Evolutionary conservation across 1,284 basidiomycete genomes (phyloP).

Genomic region (Cryptococcus sp.): DNA sequence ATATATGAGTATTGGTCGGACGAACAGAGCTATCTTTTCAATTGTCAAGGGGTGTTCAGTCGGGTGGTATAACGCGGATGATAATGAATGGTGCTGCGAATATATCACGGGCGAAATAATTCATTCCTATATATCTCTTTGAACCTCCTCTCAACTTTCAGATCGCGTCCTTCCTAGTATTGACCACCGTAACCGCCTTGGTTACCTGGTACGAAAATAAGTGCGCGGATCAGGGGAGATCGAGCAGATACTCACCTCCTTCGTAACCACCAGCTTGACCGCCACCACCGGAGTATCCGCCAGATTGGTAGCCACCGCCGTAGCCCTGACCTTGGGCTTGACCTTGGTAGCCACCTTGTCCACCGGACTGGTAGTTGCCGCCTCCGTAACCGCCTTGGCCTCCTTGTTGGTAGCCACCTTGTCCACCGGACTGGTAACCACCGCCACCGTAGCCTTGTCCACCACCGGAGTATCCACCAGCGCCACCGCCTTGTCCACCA

Average conservation of each 20-base stretch:
- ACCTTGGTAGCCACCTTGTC: constrained; percentile 6
- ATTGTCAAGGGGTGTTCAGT: too few relatives aligned
- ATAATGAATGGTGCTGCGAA: too few relatives aligned
- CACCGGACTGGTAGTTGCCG: constrained; percentile 8
- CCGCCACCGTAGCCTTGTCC: constrained; percentile 35
- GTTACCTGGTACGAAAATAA: constrained; percentile 5
- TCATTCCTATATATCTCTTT: too few relatives aligned
- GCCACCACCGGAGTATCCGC: constrained; percentile 7
- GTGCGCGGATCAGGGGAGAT: constrained; percentile 41
- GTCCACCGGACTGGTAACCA: constrained; percentile 38
- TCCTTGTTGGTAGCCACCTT: constrained; percentile 15
- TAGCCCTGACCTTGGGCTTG: constrained; percentile 22
- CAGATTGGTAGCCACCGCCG: constrained; percentile 1
- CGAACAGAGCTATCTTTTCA: neutral
- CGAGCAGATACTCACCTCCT: constrained; percentile 36
- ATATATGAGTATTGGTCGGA: neutral
- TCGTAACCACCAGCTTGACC: constrained; percentile 27
- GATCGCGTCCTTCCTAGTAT: constrained; percentile 18
- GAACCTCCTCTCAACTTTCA: too few relatives aligned
- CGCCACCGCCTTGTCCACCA: constrained; percentile 28
- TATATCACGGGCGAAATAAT: too few relatives aligned
- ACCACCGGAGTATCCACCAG: constrained; percentile 33
- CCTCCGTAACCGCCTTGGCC: constrained; percentile 27
- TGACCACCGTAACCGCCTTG: constrained; percentile 35
- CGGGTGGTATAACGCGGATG: too few relatives aligned